Percentiles rank a stretch among this genome's conserved stretches.
Evolutionary conservation across 352 stramenopile species (phyloP).

Genomic region (Globisporangium paroecandrum): DNA sequence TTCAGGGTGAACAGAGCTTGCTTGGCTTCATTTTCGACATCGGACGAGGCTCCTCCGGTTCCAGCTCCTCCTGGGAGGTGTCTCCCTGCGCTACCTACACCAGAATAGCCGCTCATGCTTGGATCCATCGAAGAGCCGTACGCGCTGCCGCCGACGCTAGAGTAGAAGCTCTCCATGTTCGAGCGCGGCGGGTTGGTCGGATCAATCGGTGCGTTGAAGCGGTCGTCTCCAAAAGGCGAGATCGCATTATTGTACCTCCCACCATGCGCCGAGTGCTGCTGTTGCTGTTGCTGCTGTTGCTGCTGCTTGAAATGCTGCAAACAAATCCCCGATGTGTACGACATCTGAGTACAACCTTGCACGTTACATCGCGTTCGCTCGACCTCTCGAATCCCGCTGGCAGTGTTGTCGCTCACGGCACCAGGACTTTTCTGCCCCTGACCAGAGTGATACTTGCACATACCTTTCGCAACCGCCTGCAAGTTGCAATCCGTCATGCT

Average conservation of each 20-base stretch:
- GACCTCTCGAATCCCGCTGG: slow-evolving; percentile 26
- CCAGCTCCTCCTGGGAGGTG: neutral
- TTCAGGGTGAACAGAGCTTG: slow-evolving; percentile 22
- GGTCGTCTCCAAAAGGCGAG: slow-evolving; percentile 12
- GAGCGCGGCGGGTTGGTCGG: neutral
- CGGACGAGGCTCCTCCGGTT: slow-evolving; percentile 2
- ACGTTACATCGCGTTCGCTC: slow-evolving; percentile 30
- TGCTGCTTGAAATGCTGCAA: slow-evolving; percentile 42
- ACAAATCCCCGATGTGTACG: slow-evolving; percentile 50
- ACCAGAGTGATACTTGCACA: slow-evolving; percentile 36
- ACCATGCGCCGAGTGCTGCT: slow-evolving; percentile 21
- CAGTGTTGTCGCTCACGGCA: slow-evolving; percentile 8
- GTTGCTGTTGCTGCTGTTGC: slow-evolving; percentile 20
- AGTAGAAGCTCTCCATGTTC: slow-evolving; percentile 13
- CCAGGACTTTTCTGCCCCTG: slow-evolving; percentile 9
- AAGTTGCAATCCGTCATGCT: slow-evolving; percentile 24
- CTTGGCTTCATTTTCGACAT: slow-evolving; percentile 29
- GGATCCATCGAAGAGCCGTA: slow-evolving; percentile 8
- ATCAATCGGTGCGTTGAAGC: slow-evolving; percentile 9
- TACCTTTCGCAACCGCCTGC: slow-evolving; percentile 12
- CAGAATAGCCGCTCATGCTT: slow-evolving; percentile 2
- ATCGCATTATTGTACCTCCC: slow-evolving; percentile 10
- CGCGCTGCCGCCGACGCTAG: neutral
- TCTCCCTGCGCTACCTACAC: neutral
- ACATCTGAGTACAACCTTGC: slow-evolving; percentile 37